These are phyloP conservation scores for Escallonia herrerae DNA, from an alignment of 129 eudicot genomes.

Conservation along the genomic window DNA sequence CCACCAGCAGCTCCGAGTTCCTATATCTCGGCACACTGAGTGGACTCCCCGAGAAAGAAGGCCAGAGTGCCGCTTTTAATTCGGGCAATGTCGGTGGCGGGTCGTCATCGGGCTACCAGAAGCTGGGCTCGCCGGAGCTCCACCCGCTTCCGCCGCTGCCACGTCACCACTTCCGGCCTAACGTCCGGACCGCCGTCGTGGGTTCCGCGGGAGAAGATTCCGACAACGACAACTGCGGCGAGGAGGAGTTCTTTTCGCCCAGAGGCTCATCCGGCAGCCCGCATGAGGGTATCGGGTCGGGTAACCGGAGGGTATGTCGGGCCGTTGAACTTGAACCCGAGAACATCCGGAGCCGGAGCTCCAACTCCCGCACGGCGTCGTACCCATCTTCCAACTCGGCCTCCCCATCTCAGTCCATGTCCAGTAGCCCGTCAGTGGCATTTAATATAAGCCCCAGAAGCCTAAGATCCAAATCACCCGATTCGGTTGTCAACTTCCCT, in stretches of 20 bases:
- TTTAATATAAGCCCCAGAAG: not conserved
- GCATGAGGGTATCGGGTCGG: not conserved
- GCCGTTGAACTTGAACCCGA: not conserved
- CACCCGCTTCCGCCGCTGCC: not conserved
- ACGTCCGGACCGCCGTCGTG: not conserved
- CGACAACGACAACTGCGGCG: no score
- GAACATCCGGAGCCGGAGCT: slow-evolving; percentile 14
- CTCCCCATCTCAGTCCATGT: not conserved
- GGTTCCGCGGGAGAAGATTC: slow-evolving; percentile 25
- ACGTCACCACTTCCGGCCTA: slow-evolving; percentile 7
- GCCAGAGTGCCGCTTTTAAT: not conserved
- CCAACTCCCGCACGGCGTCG: slow-evolving; percentile 24
- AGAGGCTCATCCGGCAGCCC: slow-evolving; percentile 37
- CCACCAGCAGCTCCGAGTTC: slow-evolving; percentile 61
- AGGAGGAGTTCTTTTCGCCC: slow-evolving; percentile 55
- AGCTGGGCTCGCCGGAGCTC: slow-evolving; percentile 19
- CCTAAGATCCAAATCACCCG: not conserved
- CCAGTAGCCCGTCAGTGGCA: not conserved
- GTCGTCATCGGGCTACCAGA: slow-evolving; percentile 13
- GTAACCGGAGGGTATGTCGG: slow-evolving; percentile 12
- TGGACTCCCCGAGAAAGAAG: slow-evolving; percentile 9
- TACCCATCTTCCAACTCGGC: slow-evolving; percentile 8
- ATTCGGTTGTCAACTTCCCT: not conserved
- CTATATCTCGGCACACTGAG: slow-evolving; percentile 55
- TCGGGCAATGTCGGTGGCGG: slow-evolving; percentile 12